phyloP scores from a whole-genome alignment of 768 basidiomycete species.

The Sarcomyxa edulis region DNA sequence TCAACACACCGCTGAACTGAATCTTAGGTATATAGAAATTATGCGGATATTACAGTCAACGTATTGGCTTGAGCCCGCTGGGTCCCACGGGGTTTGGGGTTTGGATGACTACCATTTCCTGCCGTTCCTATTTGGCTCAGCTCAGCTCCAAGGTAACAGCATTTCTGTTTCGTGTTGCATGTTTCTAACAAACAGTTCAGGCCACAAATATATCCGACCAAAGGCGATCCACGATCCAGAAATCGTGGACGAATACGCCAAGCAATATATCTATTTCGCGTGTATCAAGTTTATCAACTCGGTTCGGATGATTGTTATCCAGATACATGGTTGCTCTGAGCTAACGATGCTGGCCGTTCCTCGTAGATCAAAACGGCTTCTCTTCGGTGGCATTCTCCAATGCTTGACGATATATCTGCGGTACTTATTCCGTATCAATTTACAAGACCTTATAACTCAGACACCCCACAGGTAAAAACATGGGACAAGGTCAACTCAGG shows the following conservation, averaged over 20 bases:
- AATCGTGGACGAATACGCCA: constrained; percentile 86
- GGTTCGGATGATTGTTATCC: constrained; percentile 37
- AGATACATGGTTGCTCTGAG: too few species aligned
- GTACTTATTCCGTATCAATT: constrained; percentile 29
- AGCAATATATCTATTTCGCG: constrained; percentile 94
- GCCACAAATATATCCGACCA: constrained; percentile 86
- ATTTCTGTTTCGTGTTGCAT: too few species aligned
- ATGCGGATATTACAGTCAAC: constrained; percentile 87
- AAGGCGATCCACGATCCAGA: constrained; percentile 91
- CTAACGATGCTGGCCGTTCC: too few species aligned
- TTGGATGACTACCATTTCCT: constrained; percentile 96
- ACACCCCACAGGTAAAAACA: constrained; percentile 56
- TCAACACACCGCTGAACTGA: constrained; percentile 1
- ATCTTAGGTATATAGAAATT: constrained; percentile 63
- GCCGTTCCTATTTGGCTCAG: constrained; percentile 83
- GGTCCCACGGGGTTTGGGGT: constrained; percentile 99
- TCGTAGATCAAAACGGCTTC: constrained; percentile 92
- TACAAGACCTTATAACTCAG: background rate
- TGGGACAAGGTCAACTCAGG: constrained; percentile 97
- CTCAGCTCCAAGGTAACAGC: constrained; percentile 58
- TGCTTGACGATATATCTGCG: constrained; percentile 97
- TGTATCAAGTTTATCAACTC: constrained; percentile 97
- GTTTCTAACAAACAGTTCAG: constrained; percentile 38
- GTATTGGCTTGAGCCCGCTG: constrained; percentile 97
- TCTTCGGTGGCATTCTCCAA: constrained; percentile 95